Base-by-base conservation (phyloP, 495 filamentous ascomycete species). In the Penicillium pulvis region DNA sequence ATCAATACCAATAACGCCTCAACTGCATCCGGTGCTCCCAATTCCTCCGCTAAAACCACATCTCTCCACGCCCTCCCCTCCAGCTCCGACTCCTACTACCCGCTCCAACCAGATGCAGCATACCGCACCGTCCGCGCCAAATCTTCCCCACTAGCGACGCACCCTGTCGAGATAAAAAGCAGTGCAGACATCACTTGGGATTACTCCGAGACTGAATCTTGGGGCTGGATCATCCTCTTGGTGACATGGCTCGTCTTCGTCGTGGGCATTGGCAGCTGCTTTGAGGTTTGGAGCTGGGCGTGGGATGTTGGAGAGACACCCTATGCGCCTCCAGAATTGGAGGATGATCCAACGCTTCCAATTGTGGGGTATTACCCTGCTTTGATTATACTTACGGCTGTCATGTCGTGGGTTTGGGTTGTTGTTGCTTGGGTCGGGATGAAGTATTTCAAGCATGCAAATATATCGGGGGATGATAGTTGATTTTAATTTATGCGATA, bases 371-470 rank as follows among this genome's bases (percentile, higher is more conserved):
- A 98, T 69, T 98, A 98, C 75, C 94, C 94, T 31, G 91, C 94
- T 23, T 70, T 98, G 69, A 90, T 97, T 50, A 92, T 97, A 58
- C 73, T 98, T 57, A 97, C 92, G 36, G 85, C 87, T 41, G 89
- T 98, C 35, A 97, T 98, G 93, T 91, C 92, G 6, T 98, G 94
- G 94, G 92, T 97, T 26, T 98, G 94, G 94, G 93, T 98, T 31
- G 85, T 93, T 33, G 86, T 95, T 55, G 95, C 95, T 14, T 98
- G 94, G 94, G 84, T 97, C 19, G 94, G 94, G 5, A 97, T 98
- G 93, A 98, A 98, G 73, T 98, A 97, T 74, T 98, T 98, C 66
- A 87, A 90, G 66, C 94, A 98, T 82, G 93, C 94, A 6, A 94
- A 96, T 75, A 95, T 97, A 64, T 75, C 75, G 7, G 80, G 80